Conservation (phyloP, 2,329 filamentous ascomycete genomes). For the Verticillium isaacii region DNA sequence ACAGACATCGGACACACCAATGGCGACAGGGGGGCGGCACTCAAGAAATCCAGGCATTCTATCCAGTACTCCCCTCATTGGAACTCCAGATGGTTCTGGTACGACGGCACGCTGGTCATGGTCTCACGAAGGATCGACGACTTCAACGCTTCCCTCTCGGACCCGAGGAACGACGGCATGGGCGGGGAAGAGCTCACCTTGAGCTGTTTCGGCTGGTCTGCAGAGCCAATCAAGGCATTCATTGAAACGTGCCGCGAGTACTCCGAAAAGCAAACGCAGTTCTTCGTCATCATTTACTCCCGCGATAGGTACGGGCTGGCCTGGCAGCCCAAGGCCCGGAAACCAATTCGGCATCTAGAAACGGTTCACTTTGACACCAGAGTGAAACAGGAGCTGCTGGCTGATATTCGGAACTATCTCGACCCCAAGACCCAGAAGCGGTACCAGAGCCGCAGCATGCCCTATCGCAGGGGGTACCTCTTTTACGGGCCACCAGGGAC, state of each 20-base stretch:
- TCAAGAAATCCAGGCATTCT: conserved; percentile 35
- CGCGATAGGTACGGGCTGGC: conserved; percentile 38
- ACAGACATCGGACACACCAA: conserved; percentile 28
- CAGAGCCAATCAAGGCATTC: conserved; percentile 39
- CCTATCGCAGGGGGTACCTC: conserved; percentile 48
- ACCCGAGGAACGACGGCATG: conserved; percentile 39
- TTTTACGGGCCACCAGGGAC: conserved; percentile 61
- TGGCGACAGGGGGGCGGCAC: conserved; percentile 30
- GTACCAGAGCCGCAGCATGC: conserved; percentile 55
- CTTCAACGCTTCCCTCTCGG: conserved; percentile 28
- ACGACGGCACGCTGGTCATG: conserved; percentile 38
- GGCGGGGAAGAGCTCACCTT: conserved; percentile 41
- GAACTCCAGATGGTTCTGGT: conserved; percentile 43
- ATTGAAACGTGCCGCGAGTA: conserved; percentile 42
- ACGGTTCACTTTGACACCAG: conserved; percentile 45
- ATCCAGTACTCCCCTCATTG: conserved; percentile 42
- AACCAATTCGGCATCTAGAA: conserved; percentile 42
- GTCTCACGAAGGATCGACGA: conserved; percentile 35
- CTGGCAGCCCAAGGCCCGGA: conserved; percentile 44
- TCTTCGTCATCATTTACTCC: conserved; percentile 44
- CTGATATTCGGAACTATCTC: conserved; percentile 48
- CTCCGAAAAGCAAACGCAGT: conserved; percentile 41
- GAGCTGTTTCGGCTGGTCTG: conserved; percentile 46
- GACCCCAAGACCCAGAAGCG: conserved; percentile 44
- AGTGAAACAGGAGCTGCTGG: conserved; percentile 40